Evolutionary conservation across 345 rosid genomes (phyloP).

Genomic region (Xanthoceras sorbifolium): DNA sequence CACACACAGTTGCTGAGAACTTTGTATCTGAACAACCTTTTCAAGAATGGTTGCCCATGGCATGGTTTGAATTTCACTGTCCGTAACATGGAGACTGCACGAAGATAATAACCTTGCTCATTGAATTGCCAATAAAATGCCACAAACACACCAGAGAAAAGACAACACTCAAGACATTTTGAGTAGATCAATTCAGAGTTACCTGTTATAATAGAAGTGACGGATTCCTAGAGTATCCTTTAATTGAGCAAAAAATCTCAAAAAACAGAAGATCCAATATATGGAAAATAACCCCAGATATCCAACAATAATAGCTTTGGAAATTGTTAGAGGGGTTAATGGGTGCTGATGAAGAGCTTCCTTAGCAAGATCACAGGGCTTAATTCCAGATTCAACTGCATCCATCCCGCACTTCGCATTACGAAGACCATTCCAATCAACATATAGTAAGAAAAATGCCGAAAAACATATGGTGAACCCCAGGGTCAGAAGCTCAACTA

Average conservation of each 20-base stretch:
- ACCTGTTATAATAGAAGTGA: constrained; percentile 84
- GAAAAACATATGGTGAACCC: constrained; percentile 95
- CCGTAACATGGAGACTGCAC: constrained; percentile 90
- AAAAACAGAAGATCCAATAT: constrained; percentile 88
- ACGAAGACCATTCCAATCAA: constrained; percentile 97
- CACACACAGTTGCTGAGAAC: constrained; percentile 78
- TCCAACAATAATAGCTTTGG: constrained; percentile 81
- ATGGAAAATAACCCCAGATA: constrained; percentile 82
- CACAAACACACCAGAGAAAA: constrained; percentile 7
- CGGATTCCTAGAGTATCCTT: constrained; percentile 84
- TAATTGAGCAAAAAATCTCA: constrained; percentile 87
- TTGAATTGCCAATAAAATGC: neutral
- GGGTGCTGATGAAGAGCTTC: constrained; percentile 93
- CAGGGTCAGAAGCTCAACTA: constrained; percentile 85
- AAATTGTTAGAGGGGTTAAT: constrained; percentile 81
- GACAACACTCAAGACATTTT: constrained; percentile 7
- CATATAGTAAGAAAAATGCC: constrained; percentile 87
- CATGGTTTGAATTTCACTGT: constrained; percentile 89
- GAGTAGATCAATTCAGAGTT: constrained; percentile 19
- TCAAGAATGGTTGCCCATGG: constrained; percentile 94
- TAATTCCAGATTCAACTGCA: constrained; percentile 94
- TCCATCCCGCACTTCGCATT: constrained; percentile 99
- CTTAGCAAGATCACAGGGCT: constrained; percentile 93
- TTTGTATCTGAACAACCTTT: constrained; percentile 83
- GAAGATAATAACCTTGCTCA: constrained; percentile 18